These are phyloP conservation scores for Quercus dentata DNA, from an alignment of 306 rosid species.

Conservation along the genomic window DNA sequence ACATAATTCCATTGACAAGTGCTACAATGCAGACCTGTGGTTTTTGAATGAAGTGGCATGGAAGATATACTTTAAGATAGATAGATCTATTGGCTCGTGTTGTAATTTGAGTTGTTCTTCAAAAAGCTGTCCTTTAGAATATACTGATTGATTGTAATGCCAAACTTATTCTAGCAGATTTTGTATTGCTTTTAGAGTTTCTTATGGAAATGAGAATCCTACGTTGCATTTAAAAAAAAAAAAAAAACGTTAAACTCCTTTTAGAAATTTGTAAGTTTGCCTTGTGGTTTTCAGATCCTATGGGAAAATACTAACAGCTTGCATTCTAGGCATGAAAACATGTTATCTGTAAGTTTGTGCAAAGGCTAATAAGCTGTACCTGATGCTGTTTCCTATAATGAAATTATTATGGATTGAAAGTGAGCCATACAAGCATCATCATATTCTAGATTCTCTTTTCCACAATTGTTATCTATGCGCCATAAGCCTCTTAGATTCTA, in stretches of 20 bases:
- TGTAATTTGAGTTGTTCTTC: conserved; percentile 7
- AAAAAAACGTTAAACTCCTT: background rate
- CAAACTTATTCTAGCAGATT: background rate
- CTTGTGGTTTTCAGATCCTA: background rate
- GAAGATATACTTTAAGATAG: conserved; percentile 8
- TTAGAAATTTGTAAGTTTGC: background rate
- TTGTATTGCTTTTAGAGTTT: background rate
- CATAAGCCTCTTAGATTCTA: too few relatives aligned
- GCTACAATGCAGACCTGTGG: conserved; percentile 11
- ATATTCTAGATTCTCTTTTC: too few relatives aligned
- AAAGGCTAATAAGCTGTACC: too few relatives aligned
- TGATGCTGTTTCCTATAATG: too few relatives aligned
- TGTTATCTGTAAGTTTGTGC: too few relatives aligned
- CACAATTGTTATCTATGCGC: too few relatives aligned
- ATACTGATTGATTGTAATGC: background rate
- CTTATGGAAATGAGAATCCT: background rate
- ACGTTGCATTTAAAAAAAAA: background rate
- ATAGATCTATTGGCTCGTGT: conserved; percentile 15
- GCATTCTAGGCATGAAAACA: too few relatives aligned
- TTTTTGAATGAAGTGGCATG: conserved; percentile 19
- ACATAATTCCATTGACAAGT: conserved; percentile 26
- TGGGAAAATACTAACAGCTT: too few relatives aligned
- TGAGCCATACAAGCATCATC: too few relatives aligned
- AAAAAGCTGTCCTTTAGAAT: background rate
- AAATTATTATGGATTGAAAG: too few relatives aligned